Percentiles rank a stretch among this genome's conserved stretches.
These are phyloP conservation scores for Extremus antarcticus DNA, from an alignment of 495 filamentous ascomycete species.

Conservation along the genomic window DNA sequence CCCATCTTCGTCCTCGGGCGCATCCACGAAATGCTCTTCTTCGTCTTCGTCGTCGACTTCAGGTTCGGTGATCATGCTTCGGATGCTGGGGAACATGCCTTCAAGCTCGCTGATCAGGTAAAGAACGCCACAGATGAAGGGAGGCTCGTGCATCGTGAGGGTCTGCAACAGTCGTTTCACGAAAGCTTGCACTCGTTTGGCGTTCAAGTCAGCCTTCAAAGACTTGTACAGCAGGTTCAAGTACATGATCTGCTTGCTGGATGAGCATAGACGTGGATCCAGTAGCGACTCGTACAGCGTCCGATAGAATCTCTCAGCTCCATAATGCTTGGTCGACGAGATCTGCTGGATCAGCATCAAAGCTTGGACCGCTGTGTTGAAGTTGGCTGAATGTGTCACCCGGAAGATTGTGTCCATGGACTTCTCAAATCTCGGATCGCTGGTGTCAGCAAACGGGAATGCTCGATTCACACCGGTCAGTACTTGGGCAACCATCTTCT, in stretches of 20 bases:
- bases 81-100: constrained; percentile 60
- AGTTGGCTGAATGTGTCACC: constrained; percentile 94
- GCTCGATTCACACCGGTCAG: constrained; percentile 92
- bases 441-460: constrained; percentile 78
- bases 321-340: constrained; percentile 61
- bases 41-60: constrained; percentile 58
- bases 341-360: constrained; percentile 93
- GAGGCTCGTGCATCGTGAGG: constrained; percentile 74
- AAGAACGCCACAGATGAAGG: constrained; percentile 81
- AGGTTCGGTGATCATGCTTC: constrained; percentile 58
- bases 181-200: constrained; percentile 87
- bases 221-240: constrained; percentile 83
- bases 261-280: constrained; percentile 74
- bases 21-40: constrained; percentile 64
- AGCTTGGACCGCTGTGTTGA: constrained; percentile 95
- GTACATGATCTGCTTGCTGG: constrained; percentile 91
- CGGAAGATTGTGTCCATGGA: constrained; percentile 89
- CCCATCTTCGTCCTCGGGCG: constrained; percentile 43
- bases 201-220: constrained; percentile 74
- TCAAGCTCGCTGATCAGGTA: constrained; percentile 79
- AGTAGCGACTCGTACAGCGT: constrained; percentile 91
- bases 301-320: constrained; percentile 82
- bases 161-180: constrained; percentile 81
- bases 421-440: constrained; percentile 60
- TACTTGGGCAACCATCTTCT: constrained; percentile 83